A percentile compares a stretch with the other conserved stretches of the same genome.
phyloP scores from a whole-genome alignment of 2,329 filamentous ascomycete species.

The Cercospora canescens region DNA sequence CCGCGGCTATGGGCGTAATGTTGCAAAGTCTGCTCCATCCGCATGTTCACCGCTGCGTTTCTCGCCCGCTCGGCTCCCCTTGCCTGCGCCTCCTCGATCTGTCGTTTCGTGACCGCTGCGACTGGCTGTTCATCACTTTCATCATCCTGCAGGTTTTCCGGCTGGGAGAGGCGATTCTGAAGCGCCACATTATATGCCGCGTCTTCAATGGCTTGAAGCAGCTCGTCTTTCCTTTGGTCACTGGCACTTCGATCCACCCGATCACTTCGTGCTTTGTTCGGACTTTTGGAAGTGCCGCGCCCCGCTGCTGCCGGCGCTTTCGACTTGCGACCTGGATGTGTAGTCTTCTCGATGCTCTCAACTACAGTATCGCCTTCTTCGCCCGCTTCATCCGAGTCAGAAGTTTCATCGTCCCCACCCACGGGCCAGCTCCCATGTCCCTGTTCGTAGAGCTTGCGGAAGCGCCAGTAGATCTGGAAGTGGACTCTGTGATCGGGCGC shows the following conservation, averaged over 20 bases:
- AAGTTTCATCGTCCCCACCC: not conserved
- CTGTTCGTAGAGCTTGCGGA: constrained; percentile 5
- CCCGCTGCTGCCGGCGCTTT: not conserved
- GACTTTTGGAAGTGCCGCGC: not conserved
- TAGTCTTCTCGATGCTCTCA: not conserved
- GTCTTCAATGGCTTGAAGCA: not conserved
- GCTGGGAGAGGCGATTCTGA: not conserved
- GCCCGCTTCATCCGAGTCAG: not conserved
- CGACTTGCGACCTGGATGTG: not conserved
- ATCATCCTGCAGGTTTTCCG: not conserved
- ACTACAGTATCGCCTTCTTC: not conserved
- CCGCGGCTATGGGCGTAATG: not conserved
- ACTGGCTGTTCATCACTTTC: not conserved
- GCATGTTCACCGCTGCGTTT: not conserved
- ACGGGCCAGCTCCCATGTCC: not conserved
- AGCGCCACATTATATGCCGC: not conserved
- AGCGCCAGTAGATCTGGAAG: constrained; percentile 20
- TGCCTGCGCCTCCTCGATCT: not conserved
- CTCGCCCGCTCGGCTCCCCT: not conserved
- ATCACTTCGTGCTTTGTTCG: not conserved
- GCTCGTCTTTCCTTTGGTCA: not conserved
- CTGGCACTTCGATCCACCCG: not conserved
- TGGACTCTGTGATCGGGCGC: constrained; percentile 5
- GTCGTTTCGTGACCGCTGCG: not conserved
- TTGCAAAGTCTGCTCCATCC: not conserved